A percentile compares a stretch with the other conserved stretches of the same genome.
Evolutionary conservation across 257 asterid species (phyloP).

Genomic region (Verbascum thapsus): DNA sequence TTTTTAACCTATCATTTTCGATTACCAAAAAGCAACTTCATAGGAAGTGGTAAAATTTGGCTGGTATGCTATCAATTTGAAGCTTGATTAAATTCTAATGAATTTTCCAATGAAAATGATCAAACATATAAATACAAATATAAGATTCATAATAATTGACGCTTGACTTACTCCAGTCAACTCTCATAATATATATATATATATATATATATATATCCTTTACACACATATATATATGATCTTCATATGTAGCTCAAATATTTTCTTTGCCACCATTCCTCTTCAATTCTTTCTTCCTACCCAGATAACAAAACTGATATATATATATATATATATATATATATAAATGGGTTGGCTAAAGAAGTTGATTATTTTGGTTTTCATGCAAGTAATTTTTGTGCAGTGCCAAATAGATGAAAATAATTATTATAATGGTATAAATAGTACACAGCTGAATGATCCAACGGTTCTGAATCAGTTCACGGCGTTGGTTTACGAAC

Average conservation of each 20-base stretch:
- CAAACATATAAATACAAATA: too few species aligned
- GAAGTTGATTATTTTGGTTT: not conserved
- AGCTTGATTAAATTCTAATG: too few species aligned
- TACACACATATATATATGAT: conserved; percentile 3
- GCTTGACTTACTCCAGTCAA: conserved; percentile 33
- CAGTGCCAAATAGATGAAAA: conserved; percentile 59
- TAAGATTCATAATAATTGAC: not conserved
- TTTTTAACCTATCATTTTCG: too few species aligned
- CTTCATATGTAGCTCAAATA: too few species aligned
- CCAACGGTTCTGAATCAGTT: conserved; percentile 38
- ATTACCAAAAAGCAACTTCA: too few species aligned
- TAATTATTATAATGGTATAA: too few species aligned
- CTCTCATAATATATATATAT: too few species aligned
- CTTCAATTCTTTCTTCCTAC: not conserved
- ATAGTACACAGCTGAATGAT: conserved; percentile 38
- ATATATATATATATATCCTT: too few species aligned
- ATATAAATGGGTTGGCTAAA: conserved; percentile 25
- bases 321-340: not conserved
- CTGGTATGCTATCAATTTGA: too few species aligned
- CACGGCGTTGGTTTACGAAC: conserved; percentile 43
- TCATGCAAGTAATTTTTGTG: conserved; percentile 31
- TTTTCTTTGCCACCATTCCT: too few species aligned
- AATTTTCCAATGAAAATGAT: too few species aligned
- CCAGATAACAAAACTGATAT: not conserved
- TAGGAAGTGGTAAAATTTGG: too few species aligned